Conservation (phyloP, 257 asterid genomes). For the Solanum phureja region DNA sequence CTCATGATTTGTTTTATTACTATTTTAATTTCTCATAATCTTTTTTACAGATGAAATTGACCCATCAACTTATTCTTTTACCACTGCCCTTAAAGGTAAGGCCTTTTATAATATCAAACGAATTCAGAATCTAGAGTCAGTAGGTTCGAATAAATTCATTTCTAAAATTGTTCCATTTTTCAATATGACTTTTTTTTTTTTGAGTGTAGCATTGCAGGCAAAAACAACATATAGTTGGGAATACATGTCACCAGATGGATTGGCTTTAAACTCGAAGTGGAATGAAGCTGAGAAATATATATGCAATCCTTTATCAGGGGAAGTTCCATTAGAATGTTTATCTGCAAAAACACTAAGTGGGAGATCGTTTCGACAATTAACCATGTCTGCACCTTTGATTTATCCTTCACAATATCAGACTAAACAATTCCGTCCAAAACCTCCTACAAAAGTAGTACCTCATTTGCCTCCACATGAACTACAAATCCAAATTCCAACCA, state of each 20-base stretch:
- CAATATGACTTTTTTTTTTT: not conserved
- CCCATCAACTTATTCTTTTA: constrained; percentile 85
- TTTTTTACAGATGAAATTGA: constrained; percentile 64
- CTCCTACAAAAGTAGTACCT: constrained; percentile 8
- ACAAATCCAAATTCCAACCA: no score
- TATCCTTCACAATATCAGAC: constrained; percentile 32
- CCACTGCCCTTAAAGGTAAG: constrained; percentile 73
- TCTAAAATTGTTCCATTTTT: not conserved
- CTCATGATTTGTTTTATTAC: not conserved
- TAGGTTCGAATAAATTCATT: not conserved
- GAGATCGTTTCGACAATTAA: constrained; percentile 48
- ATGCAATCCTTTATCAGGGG: constrained; percentile 79
- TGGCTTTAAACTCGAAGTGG: constrained; percentile 75
- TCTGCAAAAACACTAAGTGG: constrained; percentile 64
- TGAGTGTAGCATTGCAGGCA: constrained; percentile 69
- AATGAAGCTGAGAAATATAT: constrained; percentile 88
- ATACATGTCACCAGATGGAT: constrained; percentile 42
- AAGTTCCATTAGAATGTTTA: constrained; percentile 80
- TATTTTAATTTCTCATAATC: not conserved
- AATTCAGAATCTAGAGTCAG: not conserved
- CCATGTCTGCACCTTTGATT: constrained; percentile 78
- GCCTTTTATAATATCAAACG: not conserved
- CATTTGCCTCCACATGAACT: constrained; percentile 27
- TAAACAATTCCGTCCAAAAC: constrained; percentile 13
- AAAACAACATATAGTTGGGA: constrained; percentile 68